A percentile compares a stretch with the other conserved stretches of the same genome.
Evolutionary conservation across 2,329 filamentous ascomycete genomes (phyloP).

Genomic region (Helminthosporium solani): DNA sequence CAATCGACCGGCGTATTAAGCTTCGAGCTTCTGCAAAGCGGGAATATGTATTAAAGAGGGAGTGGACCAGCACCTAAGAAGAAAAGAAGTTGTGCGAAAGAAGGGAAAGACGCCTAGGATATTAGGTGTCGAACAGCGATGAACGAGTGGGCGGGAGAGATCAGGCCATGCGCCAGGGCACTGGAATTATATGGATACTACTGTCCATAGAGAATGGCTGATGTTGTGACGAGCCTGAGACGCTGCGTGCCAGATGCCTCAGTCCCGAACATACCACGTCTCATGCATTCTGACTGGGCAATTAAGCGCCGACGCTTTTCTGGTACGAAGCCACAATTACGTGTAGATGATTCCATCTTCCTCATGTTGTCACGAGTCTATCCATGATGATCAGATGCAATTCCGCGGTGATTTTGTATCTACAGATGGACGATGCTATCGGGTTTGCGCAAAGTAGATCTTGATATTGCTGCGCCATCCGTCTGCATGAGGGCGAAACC

Average conservation of each 20-base stretch:
- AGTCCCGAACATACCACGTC: conserved; percentile 15
- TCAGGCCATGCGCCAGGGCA: conserved; percentile 34
- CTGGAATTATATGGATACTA: conserved; percentile 31
- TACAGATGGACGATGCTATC: too few relatives aligned
- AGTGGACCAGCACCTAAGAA: conserved; percentile 37
- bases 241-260: conserved; percentile 27
- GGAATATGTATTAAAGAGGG: conserved; percentile 19
- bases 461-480: not conserved
- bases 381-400: not conserved
- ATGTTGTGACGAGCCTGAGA: conserved; percentile 32
- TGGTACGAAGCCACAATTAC: conserved; percentile 1
- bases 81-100: conserved; percentile 15
- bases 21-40: conserved; percentile 3
- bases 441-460: not conserved
- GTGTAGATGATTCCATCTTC: not conserved
- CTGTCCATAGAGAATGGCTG: conserved; percentile 16
- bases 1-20: conserved; percentile 3
- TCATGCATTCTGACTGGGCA: conserved; percentile 10
- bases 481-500: not conserved
- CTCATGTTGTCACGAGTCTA: not conserved
- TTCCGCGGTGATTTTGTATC: too few relatives aligned
- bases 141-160: conserved; percentile 15
- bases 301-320: conserved; percentile 10
- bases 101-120: conserved; percentile 22
- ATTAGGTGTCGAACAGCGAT: conserved; percentile 4